These are phyloP conservation scores for Durotheca rogersii DNA, from an alignment of 495 filamentous ascomycete species.

Conservation along the genomic window DNA sequence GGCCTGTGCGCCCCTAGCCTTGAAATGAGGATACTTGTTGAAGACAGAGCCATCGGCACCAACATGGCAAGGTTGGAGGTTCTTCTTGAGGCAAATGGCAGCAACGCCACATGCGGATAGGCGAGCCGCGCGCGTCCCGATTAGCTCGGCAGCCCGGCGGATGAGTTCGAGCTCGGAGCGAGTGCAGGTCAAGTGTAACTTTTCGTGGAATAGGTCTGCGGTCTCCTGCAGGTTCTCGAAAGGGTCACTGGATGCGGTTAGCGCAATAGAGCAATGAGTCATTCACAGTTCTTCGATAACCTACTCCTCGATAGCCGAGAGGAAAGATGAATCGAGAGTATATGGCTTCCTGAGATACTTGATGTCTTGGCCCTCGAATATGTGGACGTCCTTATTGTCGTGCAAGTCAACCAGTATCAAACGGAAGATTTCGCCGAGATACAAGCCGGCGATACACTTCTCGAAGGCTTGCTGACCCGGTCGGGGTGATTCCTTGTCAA, in stretches of 20 bases:
- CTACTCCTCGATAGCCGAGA: slow-evolving; percentile 90
- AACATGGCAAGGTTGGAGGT: slow-evolving; percentile 82
- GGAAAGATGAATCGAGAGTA: slow-evolving; percentile 85
- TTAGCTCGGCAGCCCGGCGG: slow-evolving; percentile 85
- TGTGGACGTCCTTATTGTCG: slow-evolving; percentile 69
- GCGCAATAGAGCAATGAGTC: slow-evolving; percentile 1
- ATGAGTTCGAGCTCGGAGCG: slow-evolving; percentile 79
- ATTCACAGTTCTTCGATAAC: slow-evolving; percentile 16
- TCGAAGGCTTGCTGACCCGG: slow-evolving; percentile 96
- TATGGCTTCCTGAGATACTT: slow-evolving; percentile 77
- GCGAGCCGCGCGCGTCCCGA: slow-evolving; percentile 90
- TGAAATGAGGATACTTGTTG: slow-evolving; percentile 98
- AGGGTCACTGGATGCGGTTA: slow-evolving; percentile 62
- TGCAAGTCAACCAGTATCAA: slow-evolving; percentile 84
- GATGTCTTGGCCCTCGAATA: slow-evolving; percentile 84
- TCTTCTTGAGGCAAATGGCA: slow-evolving; percentile 94
- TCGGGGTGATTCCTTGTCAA: slow-evolving; percentile 90
- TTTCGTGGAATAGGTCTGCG: slow-evolving; percentile 70
- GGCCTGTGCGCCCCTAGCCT: slow-evolving; percentile 81
- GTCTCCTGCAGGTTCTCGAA: slow-evolving; percentile 92
- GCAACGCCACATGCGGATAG: slow-evolving; percentile 92
- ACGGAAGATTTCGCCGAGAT: slow-evolving; percentile 93
- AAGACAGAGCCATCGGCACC: slow-evolving; percentile 95
- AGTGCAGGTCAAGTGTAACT: slow-evolving; percentile 66
- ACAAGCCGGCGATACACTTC: slow-evolving; percentile 97